These are phyloP conservation scores for Nakaseomyces nivariensis DNA, from an alignment of 1,139 yeast species.

Conservation along the genomic window DNA sequence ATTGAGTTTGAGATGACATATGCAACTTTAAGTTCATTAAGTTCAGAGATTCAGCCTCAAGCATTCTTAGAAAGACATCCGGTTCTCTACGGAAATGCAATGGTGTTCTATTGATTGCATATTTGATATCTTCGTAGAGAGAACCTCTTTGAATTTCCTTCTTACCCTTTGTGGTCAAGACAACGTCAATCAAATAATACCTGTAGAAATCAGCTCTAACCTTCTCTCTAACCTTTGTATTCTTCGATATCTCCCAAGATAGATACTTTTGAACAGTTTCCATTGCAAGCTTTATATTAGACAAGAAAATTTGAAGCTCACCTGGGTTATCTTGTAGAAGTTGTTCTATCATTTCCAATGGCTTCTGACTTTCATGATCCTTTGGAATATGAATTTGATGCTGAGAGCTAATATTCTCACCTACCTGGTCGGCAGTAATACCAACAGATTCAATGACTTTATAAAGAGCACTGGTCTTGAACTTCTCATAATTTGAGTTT, in stretches of 20 bases:
- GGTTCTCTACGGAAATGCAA: constrained; percentile 66
- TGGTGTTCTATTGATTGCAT: constrained; percentile 73
- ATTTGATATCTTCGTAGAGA: constrained; percentile 83
- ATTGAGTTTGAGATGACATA: constrained; percentile 33
- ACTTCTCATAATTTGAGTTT: constrained; percentile 64
- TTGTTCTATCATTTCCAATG: constrained; percentile 52
- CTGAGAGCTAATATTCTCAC: constrained; percentile 70
- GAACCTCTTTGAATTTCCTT: constrained; percentile 70
- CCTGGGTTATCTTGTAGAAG: constrained; percentile 44
- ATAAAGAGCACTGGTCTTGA: constrained; percentile 57
- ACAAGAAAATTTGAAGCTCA: constrained; percentile 35
- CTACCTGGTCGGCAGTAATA: constrained; percentile 66
- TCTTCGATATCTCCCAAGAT: constrained; percentile 72
- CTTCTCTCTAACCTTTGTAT: constrained; percentile 70
- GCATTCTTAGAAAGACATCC: constrained; percentile 75
- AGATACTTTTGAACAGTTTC: constrained; percentile 67
- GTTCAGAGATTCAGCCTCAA: constrained; percentile 75
- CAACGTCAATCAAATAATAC: constrained; percentile 62
- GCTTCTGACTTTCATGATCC: constrained; percentile 60
- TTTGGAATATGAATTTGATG: constrained; percentile 60
- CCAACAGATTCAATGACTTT: constrained; percentile 68
- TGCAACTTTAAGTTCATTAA: constrained; percentile 40
- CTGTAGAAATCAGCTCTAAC: constrained; percentile 61
- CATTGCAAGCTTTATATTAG: constrained; percentile 53
- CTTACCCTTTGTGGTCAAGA: constrained; percentile 80